Conservation (phyloP, 257 asterid species). For the Anisodus acutangulus region DNA sequence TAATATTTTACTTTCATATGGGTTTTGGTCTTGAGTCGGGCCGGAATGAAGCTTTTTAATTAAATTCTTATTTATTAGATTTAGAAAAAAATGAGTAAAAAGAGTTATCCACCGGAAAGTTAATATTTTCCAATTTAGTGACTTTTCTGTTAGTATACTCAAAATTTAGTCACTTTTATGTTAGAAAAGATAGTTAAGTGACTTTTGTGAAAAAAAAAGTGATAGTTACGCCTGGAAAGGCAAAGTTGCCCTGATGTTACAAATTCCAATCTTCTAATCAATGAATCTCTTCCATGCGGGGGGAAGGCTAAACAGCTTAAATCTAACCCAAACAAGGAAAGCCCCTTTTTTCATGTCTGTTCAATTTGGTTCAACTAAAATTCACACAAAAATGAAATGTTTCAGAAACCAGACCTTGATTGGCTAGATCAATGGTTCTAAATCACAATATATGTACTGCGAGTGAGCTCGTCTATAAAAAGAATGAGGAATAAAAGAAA, state of each 20-base stretch:
- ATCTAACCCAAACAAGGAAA: constrained; percentile 17
- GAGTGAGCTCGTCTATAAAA: background rate
- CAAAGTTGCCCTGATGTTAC: constrained; percentile 12
- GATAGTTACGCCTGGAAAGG: background rate
- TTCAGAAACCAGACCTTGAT: constrained; percentile 14
- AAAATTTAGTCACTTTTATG: no score
- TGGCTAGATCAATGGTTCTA: constrained; percentile 20
- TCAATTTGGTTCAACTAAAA: constrained; percentile 7
- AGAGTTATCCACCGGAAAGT: no score
- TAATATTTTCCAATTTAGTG: no score
- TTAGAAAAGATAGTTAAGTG: no score
- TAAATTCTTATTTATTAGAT: no score
- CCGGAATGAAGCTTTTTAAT: no score
- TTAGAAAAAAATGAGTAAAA: no score
- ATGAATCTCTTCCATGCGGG: constrained; percentile 21
- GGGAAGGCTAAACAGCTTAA: background rate
- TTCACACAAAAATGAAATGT: constrained; percentile 18
- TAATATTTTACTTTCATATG: no score
- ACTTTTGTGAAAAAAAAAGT: no score
- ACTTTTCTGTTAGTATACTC: no score
- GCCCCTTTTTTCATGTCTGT: background rate
- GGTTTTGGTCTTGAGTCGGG: no score
- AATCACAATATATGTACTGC: constrained; percentile 19
- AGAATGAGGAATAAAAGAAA: background rate
- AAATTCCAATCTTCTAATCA: constrained; percentile 11